Conservation (phyloP, 2,329 filamentous ascomycete genomes). For the Stagonosporopsis rhizophila region DNA sequence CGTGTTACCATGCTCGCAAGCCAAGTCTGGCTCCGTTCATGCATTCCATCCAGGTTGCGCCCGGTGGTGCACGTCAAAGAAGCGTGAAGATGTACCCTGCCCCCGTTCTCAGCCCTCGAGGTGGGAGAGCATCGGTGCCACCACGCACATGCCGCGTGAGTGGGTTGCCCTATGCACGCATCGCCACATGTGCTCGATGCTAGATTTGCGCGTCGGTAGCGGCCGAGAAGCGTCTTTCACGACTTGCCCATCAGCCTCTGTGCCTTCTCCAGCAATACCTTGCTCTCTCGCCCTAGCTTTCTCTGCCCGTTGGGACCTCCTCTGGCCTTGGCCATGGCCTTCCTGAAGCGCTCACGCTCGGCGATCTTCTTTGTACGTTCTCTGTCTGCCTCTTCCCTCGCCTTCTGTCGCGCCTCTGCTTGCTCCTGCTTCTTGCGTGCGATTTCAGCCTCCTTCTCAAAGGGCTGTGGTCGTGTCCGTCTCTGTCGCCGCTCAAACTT, state of each 20-base stretch:
- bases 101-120: neutral
- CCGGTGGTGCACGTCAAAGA: neutral
- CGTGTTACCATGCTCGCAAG: slow-evolving; percentile 10
- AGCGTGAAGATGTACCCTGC: neutral
- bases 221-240: slow-evolving; percentile 12
- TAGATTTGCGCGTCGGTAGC: neutral
- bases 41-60: neutral
- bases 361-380: slow-evolving; percentile 62
- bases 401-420: slow-evolving; percentile 64
- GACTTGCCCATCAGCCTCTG: slow-evolving; percentile 68
- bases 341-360: slow-evolving; percentile 75
- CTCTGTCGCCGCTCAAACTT: slow-evolving; percentile 33
- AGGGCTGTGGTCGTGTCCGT: slow-evolving; percentile 47
- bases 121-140: neutral
- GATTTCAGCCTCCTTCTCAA: slow-evolving; percentile 53
- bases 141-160: neutral
- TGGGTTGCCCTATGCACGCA: neutral
- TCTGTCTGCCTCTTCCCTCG: slow-evolving; percentile 69
- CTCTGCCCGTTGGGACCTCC: slow-evolving; percentile 73
- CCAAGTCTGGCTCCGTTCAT: slow-evolving; percentile 6
- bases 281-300: slow-evolving; percentile 83
- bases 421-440: slow-evolving; percentile 66
- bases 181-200: neutral
- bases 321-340: slow-evolving; percentile 67
- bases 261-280: slow-evolving; percentile 77